phyloP scores from a whole-genome alignment of 441 rosid species.

The Eutrema salsugineum region DNA sequence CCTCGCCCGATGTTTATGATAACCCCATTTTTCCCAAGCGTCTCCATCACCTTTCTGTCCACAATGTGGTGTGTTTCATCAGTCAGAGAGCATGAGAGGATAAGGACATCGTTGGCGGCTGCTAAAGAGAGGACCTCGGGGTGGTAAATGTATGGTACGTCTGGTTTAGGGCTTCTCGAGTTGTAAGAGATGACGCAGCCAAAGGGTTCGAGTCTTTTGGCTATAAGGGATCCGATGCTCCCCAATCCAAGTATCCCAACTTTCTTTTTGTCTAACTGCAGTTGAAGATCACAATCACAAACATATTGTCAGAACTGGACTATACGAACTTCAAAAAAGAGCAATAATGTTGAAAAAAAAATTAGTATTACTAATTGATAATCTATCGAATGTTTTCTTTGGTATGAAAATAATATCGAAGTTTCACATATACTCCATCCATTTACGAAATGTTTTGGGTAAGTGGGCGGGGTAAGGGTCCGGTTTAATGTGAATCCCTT shows the following conservation, averaged over 20 bases:
- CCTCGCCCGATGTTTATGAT: constrained; percentile 61
- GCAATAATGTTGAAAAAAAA: background rate
- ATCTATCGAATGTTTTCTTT: too few species aligned
- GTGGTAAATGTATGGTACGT: constrained; percentile 33
- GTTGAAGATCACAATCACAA: background rate
- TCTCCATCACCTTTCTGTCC: constrained; percentile 40
- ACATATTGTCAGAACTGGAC: background rate
- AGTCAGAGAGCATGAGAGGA: constrained; percentile 32
- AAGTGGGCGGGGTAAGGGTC: too few species aligned
- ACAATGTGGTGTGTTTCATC: constrained; percentile 29
- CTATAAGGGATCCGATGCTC: constrained; percentile 40
- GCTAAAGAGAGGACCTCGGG: constrained; percentile 39
- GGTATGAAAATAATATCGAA: too few species aligned
- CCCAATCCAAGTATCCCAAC: constrained; percentile 58
- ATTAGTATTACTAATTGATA: constrained; percentile 2
- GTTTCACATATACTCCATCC: too few species aligned
- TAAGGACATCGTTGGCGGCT: constrained; percentile 35
- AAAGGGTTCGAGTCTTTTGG: constrained; percentile 55
- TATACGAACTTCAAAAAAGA: background rate
- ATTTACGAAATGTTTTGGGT: too few species aligned
- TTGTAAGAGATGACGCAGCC: constrained; percentile 48
- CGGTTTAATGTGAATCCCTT: too few species aligned
- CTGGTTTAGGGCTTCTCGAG: constrained; percentile 40
- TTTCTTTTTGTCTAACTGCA: constrained; percentile 45
- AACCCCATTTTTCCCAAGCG: constrained; percentile 53